Evolutionary conservation across 202 grass and related monocot genomes (phyloP), one percentile per base, ranked within the genome.

Genomic region (Eragrostis tef): DNA sequence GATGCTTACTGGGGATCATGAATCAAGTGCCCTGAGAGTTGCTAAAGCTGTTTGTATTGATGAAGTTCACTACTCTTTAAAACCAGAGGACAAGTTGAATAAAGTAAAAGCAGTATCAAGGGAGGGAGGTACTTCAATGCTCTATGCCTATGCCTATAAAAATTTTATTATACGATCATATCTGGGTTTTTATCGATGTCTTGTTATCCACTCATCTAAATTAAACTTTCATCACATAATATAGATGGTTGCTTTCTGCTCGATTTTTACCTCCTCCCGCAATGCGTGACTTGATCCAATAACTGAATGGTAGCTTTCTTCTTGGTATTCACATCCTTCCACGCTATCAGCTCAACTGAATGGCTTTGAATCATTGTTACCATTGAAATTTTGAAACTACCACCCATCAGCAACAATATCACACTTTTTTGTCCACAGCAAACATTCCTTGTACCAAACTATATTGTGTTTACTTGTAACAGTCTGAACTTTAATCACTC

Each of bases 1-100:
- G 95, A 98, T 98, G 92, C 88, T 98, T 48, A 98, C 92, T 64
- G 90, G 95, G 73, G 95, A 98, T 73, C 95, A 98, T 80, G 88
- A 98, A 86, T 98, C 87, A 71, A 98, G 95, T 86, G 95, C 95
- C 79, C 58, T 12, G 44, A 90, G 95, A 86, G 90, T 93, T 74
- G 95, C 92, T 74, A 88, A 98, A 85, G 74, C 82, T 93, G 95
- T 98, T 74, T 94, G 92, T 67, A 94, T 93, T 56, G 71, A 91
- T 0, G 95, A 98, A 84, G 90, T 98, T 13, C 83, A 90, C 74
- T 89, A 26, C 65, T 90, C 82, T 82, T 89, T 98, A 77, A 98
- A 98, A 65, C 95, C 92, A 50, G 95, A 98, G 78, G 95, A 98
- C 61, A 98, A 98, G 73, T 87, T 98, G 73, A 91, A 98, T 73